phyloP scores from a whole-genome alignment of 345 rosid genomes.

The Barbarea vulgaris region DNA sequence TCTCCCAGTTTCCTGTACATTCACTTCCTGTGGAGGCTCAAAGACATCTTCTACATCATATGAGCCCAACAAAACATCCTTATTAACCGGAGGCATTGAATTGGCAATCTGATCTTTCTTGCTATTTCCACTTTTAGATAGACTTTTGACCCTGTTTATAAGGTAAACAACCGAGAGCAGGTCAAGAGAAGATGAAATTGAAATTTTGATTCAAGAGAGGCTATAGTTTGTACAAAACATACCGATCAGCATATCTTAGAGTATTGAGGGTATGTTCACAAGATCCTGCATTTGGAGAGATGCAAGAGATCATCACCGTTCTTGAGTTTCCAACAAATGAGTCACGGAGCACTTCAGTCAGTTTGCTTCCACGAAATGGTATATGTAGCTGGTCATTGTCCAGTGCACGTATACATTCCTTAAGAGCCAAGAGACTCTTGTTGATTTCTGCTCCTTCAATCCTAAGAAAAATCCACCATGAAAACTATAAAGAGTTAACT shows the following conservation, averaged over 20 bases:
- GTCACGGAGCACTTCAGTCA: conserved; percentile 97
- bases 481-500: not conserved
- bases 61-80: conserved; percentile 57
- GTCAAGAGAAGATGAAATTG: conserved; percentile 1
- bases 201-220: conserved; percentile 14
- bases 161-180: conserved; percentile 14
- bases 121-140: conserved; percentile 83
- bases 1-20: conserved; percentile 61
- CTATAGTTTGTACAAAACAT: conserved; percentile 32
- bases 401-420: conserved; percentile 96
- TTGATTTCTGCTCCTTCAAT: conserved; percentile 97
- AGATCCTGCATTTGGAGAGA: conserved; percentile 96
- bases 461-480: conserved; percentile 48
- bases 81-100: conserved; percentile 50
- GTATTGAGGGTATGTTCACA: conserved; percentile 99
- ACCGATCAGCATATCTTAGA: conserved; percentile 98
- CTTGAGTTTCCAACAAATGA: conserved; percentile 96
- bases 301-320: conserved; percentile 98
- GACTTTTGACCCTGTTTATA: conserved; percentile 86
- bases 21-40: conserved; percentile 62
- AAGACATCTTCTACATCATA: conserved; percentile 55
- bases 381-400: conserved; percentile 97
- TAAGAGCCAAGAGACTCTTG: conserved; percentile 96
- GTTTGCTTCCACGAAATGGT: conserved; percentile 97
- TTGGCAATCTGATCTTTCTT: conserved; percentile 70